Evolutionary conservation across 2,329 filamentous ascomycete species (phyloP).

Genomic region (Penicillium concentricum): DNA sequence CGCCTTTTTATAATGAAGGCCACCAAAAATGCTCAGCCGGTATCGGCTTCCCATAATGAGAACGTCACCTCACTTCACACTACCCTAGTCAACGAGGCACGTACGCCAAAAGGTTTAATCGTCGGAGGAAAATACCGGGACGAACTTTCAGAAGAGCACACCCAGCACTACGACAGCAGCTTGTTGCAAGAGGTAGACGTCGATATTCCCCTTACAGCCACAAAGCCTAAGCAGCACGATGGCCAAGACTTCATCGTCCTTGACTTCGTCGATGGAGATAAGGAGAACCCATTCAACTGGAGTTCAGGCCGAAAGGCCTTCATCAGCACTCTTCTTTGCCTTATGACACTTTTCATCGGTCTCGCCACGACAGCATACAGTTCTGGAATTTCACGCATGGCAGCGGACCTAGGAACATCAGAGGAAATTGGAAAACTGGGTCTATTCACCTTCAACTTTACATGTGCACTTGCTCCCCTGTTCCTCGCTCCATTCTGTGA

Average conservation of each 20-base stretch:
- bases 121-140: constrained; percentile 31
- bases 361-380: constrained; percentile 56
- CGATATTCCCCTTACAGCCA: constrained; percentile 51
- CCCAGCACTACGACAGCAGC: constrained; percentile 16
- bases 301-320: constrained; percentile 45
- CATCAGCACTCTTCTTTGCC: constrained; percentile 49
- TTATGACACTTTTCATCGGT: constrained; percentile 56
- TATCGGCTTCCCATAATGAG: constrained; percentile 26
- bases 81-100: not conserved
- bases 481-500: constrained; percentile 53
- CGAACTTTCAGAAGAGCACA: constrained; percentile 21
- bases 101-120: constrained; percentile 17
- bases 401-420: constrained; percentile 44
- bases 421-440: constrained; percentile 49
- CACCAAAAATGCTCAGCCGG: constrained; percentile 23
- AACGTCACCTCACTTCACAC: constrained; percentile 11
- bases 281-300: constrained; percentile 56
- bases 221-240: constrained; percentile 43
- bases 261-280: constrained; percentile 48
- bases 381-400: constrained; percentile 51
- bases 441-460: constrained; percentile 52
- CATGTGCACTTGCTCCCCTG: constrained; percentile 49
- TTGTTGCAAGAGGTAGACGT: constrained; percentile 43
- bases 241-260: constrained; percentile 49
- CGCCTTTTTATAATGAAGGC: constrained; percentile 18